Evolutionary conservation across 352 stramenopile genomes (phyloP).

Genomic region (Lagenidium giganteum): DNA sequence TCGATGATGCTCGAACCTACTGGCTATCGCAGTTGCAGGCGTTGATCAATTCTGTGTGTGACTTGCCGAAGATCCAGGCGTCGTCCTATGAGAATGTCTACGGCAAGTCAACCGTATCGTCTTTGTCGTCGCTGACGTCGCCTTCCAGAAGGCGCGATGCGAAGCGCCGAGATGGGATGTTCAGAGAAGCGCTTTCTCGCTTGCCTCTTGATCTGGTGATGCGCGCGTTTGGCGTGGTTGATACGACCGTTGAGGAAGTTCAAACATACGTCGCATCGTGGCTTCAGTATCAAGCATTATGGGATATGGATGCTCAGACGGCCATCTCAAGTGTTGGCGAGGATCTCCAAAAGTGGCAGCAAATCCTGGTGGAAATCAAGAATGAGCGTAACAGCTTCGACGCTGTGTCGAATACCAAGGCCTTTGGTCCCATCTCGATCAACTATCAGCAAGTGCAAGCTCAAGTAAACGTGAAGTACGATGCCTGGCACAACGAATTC

Average conservation of each 20-base stretch:
- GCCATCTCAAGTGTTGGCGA: slow-evolving; percentile 91
- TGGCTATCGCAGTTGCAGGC: slow-evolving; percentile 92
- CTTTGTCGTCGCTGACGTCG: slow-evolving; percentile 48
- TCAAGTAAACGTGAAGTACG: slow-evolving; percentile 98
- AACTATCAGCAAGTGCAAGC: slow-evolving; percentile 92
- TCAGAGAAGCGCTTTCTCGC: slow-evolving; percentile 61
- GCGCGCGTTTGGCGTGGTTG: slow-evolving; percentile 72
- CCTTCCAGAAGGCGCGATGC: slow-evolving; percentile 53
- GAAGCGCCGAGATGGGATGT: slow-evolving; percentile 59
- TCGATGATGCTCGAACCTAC: slow-evolving; percentile 87
- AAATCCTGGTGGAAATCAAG: slow-evolving; percentile 96
- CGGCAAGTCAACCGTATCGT: slow-evolving; percentile 53
- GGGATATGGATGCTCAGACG: slow-evolving; percentile 96
- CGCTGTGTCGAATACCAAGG: slow-evolving; percentile 81
- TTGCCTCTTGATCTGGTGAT: slow-evolving; percentile 61
- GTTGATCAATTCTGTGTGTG: slow-evolving; percentile 92
- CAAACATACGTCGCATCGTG: slow-evolving; percentile 93
- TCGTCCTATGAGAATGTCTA: slow-evolving; percentile 88
- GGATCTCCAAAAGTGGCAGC: slow-evolving; percentile 96
- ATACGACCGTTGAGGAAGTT: slow-evolving; percentile 78
- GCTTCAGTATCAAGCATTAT: slow-evolving; percentile 98
- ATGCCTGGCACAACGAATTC: slow-evolving; percentile 99
- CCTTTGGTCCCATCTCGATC: slow-evolving; percentile 86
- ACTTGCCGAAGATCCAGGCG: slow-evolving; percentile 87
- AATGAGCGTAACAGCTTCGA: slow-evolving; percentile 95